phyloP scores from a whole-genome alignment of 2,329 filamentous ascomycete species.

The Aspergillus novofumigatus region DNA sequence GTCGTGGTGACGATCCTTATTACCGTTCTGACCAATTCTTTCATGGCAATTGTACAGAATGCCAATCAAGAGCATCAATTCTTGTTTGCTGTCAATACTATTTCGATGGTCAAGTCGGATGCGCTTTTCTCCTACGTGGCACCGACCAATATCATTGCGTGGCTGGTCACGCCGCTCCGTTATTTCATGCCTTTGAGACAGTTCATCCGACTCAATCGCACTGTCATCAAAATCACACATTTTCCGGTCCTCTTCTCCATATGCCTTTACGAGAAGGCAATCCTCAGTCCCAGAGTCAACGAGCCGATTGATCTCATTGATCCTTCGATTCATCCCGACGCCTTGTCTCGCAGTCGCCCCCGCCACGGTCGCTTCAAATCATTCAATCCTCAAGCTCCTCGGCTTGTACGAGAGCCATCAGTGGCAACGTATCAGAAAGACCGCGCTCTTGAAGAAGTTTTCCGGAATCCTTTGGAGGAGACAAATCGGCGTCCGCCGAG shows the following conservation, averaged over 20 bases:
- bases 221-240: slow-evolving; percentile 85
- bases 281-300: slow-evolving; percentile 71
- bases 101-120: slow-evolving; percentile 98
- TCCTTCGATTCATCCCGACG: slow-evolving; percentile 52
- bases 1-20: slow-evolving; percentile 91
- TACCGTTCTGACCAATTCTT: slow-evolving; percentile 92
- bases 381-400: slow-evolving; percentile 64
- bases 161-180: slow-evolving; percentile 78
- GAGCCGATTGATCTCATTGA: slow-evolving; percentile 86
- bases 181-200: slow-evolving; percentile 74
- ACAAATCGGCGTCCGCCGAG: slow-evolving; percentile 55
- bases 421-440: slow-evolving; percentile 87
- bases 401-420: slow-evolving; percentile 74
- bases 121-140: slow-evolving; percentile 90
- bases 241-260: slow-evolving; percentile 83
- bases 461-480: slow-evolving; percentile 67
- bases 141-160: slow-evolving; percentile 85
- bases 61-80: slow-evolving; percentile 90
- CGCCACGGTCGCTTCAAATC: slow-evolving; percentile 55
- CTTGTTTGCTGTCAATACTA: slow-evolving; percentile 92
- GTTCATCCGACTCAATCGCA: slow-evolving; percentile 84
- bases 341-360: slow-evolving; percentile 55
- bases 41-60: slow-evolving; percentile 91
- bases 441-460: slow-evolving; percentile 84
- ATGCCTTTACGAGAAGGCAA: slow-evolving; percentile 77